These are phyloP conservation scores for Colletotrichum viniferum DNA, from an alignment of 2,329 filamentous ascomycete genomes.

Conservation along the genomic window DNA sequence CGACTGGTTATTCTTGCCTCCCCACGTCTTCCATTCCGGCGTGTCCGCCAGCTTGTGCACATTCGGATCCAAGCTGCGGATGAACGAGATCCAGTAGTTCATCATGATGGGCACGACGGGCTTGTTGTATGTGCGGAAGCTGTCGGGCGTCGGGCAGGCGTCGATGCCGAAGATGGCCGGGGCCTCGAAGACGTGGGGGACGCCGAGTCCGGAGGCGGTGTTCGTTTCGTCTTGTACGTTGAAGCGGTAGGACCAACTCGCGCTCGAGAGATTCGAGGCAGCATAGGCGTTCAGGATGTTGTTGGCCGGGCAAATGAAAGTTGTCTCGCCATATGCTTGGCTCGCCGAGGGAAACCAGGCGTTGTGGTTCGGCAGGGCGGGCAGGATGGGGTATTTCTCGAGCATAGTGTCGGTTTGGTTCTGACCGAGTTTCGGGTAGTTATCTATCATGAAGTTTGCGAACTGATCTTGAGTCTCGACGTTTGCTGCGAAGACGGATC, in stretches of 20 bases:
- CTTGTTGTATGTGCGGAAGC: slow-evolving; percentile 50
- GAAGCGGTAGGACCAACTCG: slow-evolving; percentile 53
- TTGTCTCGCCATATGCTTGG: slow-evolving; percentile 49
- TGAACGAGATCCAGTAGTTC: slow-evolving; percentile 56
- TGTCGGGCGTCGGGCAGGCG: slow-evolving; percentile 32
- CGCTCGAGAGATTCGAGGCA: slow-evolving; percentile 17
- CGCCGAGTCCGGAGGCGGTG: slow-evolving; percentile 43
- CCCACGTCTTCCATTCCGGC: slow-evolving; percentile 48
- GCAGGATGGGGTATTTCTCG: slow-evolving; percentile 41
- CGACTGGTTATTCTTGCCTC: slow-evolving; percentile 22
- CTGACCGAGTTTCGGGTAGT: slow-evolving; percentile 48
- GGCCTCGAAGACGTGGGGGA: slow-evolving; percentile 52
- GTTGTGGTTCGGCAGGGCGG: slow-evolving; percentile 39
- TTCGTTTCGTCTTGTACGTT: slow-evolving; percentile 47
- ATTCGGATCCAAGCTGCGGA: slow-evolving; percentile 50
- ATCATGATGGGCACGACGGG: slow-evolving; percentile 50
- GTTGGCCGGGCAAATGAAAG: slow-evolving; percentile 48
- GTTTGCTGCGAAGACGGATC: slow-evolving; percentile 48
- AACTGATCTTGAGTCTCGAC: slow-evolving; percentile 38
- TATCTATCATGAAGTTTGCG: slow-evolving; percentile 45
- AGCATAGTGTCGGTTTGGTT: slow-evolving; percentile 39
- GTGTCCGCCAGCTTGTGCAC: slow-evolving; percentile 32
- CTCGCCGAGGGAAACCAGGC: slow-evolving; percentile 48
- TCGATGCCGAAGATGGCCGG: slow-evolving; percentile 54
- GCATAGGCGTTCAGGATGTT: slow-evolving; percentile 40